Evolutionary conservation across 768 basidiomycete species (phyloP), one percentile per base, ranked within the genome.

Genomic region (Kwoniella botswanensis): DNA sequence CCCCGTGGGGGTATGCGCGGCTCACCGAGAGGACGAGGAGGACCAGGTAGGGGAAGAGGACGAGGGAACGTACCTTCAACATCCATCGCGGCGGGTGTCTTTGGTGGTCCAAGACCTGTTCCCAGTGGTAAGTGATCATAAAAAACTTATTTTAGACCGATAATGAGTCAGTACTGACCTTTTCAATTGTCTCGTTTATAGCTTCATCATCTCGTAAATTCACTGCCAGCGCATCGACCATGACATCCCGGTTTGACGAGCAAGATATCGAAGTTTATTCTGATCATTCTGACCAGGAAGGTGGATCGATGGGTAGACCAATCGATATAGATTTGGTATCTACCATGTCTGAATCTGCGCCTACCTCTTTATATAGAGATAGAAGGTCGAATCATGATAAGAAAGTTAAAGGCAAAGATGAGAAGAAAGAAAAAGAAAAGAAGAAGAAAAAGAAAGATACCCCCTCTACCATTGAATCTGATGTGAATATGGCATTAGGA

Each of bases 281-380:
- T 44, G 82, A 83, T 53, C 67, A 74, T 52, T 79, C 80, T 46
- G 76, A 79, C 44, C 68, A 76, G 17, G 67, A 66, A 18, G 56
- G 56, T 4, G 73, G 71, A 9, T 24, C 52, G 50, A 65, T 58
- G 18, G 66, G 54, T 7, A 56, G 66, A 42, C 65, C 73, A 5
- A 77, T 83, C 42, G 82, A 83, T 58, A 82, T 83, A 29, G 80
- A 77, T 53, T 60, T 67, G 22, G 81, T 83, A 3, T 81, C 82
- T 5, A 68, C 64, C 7, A 71, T 80, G 62, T 74, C 74, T 5
- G 82, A 83, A 58, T 79, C 77, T 44, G 82, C 82, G 5, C 82
- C 82, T 5, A 82, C 81, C 3, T 69, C 71, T 18, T 68, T 83
- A 18, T 73, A 73, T 21, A 65, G 82, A 18, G 72, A 77, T 69